phyloP scores from a whole-genome alignment of 2,329 filamentous ascomycete genomes.

The Zymoseptoria pseudotritici region DNA sequence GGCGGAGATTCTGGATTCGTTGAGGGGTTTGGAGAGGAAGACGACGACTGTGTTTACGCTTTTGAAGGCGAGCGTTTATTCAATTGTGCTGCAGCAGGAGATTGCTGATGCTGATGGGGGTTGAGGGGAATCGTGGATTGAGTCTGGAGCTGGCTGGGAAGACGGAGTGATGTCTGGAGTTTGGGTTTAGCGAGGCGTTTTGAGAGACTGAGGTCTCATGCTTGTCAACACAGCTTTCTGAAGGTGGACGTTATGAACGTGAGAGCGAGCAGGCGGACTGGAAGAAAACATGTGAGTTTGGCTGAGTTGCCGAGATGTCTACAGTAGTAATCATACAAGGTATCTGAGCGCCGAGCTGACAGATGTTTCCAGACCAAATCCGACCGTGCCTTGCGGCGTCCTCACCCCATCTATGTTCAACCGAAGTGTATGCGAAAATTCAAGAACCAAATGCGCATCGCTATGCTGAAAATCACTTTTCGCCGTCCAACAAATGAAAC shows the following conservation, averaged over 20 bases:
- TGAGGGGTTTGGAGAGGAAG: constrained; percentile 85
- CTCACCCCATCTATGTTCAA: no score
- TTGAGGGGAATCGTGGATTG: neutral
- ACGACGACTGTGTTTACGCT: constrained; percentile 91
- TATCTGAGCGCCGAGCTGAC: neutral
- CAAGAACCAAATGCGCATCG: neutral
- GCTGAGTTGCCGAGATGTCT: no score
- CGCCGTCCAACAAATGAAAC: neutral
- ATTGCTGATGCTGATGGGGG: constrained; percentile 59
- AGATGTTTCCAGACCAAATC: neutral
- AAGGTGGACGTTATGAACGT: neutral
- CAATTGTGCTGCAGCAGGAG: constrained; percentile 96
- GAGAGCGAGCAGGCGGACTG: neutral
- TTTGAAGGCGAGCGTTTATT: constrained; percentile 96
- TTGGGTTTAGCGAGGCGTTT: neutral
- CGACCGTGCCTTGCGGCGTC: neutral
- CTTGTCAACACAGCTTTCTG: neutral
- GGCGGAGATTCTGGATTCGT: constrained; percentile 74
- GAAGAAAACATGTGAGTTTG: no score
- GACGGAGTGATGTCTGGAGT: neutral
- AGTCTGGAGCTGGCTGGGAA: neutral
- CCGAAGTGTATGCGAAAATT: no score
- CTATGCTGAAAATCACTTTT: neutral
- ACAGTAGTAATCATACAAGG: no score
- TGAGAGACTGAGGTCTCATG: neutral